Evolutionary conservation across 345 rosid genomes (phyloP).

Genomic region (Sisymbrium irio): DNA sequence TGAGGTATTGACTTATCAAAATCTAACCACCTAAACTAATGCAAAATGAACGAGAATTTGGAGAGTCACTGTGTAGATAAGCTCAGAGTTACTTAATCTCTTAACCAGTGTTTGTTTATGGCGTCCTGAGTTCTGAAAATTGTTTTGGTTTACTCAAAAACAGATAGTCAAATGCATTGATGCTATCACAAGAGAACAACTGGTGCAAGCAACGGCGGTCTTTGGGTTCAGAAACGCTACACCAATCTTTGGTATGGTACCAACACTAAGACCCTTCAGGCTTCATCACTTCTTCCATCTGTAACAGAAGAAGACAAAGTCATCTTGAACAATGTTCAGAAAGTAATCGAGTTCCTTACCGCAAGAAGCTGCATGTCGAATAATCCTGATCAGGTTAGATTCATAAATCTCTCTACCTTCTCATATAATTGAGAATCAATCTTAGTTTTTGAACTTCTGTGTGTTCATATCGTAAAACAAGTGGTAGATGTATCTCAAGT

Average conservation of each 20-base stretch:
- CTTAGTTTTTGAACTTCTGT: not conserved
- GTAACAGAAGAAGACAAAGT: slow-evolving; percentile 78
- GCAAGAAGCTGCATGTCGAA: slow-evolving; percentile 60
- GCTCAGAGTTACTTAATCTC: not conserved
- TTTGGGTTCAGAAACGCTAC: slow-evolving; percentile 59
- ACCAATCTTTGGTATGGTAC: slow-evolving; percentile 81
- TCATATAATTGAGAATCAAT: not conserved
- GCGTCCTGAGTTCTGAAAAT: not conserved
- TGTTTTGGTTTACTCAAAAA: not conserved
- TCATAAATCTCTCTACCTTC: not conserved
- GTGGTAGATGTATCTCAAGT: slow-evolving; percentile 49
- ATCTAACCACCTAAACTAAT: not conserved
- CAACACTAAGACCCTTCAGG: slow-evolving; percentile 68
- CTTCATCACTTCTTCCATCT: slow-evolving; percentile 74
- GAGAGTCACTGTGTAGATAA: not conserved
- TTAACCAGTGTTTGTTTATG: not conserved
- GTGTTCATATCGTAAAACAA: slow-evolving; percentile 31
- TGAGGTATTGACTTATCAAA: slow-evolving; percentile 54
- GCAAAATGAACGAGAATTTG: not conserved
- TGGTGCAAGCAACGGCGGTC: slow-evolving; percentile 64
- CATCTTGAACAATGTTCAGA: slow-evolving; percentile 73
- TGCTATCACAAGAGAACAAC: slow-evolving; percentile 88
- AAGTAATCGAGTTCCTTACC: slow-evolving; percentile 70
- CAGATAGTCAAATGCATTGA: slow-evolving; percentile 97
- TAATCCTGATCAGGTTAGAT: slow-evolving; percentile 59